Conservation (phyloP, 2,329 filamentous ascomycete species). For the Alternaria tenuissima region DNA sequence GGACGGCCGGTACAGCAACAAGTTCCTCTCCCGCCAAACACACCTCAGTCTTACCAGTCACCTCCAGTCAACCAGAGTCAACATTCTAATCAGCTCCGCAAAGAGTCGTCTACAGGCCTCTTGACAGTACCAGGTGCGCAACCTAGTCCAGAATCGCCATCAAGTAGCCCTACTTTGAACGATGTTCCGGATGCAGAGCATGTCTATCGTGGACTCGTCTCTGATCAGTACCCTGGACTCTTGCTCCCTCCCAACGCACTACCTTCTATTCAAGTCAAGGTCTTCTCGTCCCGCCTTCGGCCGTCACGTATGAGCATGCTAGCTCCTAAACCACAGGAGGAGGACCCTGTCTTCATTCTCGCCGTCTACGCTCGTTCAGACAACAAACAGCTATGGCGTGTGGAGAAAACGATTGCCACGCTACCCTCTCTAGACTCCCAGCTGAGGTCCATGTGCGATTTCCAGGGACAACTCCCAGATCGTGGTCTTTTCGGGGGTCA, state of each 20-base stretch:
- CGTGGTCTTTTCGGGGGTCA: conserved; percentile 88
- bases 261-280: conserved; percentile 82
- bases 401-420: conserved; percentile 89
- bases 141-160: conserved; percentile 45
- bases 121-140: conserved; percentile 44
- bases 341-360: conserved; percentile 93
- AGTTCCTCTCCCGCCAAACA: conserved; percentile 75
- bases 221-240: conserved; percentile 86
- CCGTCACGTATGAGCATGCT: conserved; percentile 88
- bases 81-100: conserved; percentile 40
- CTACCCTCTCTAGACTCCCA: conserved; percentile 83
- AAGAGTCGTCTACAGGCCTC: conserved; percentile 34
- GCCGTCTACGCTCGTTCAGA: conserved; percentile 82
- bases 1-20: conserved; percentile 77
- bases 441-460: conserved; percentile 75
- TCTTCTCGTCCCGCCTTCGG: conserved; percentile 93
- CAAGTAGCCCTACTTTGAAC: conserved; percentile 33
- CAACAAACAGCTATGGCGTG: conserved; percentile 83
- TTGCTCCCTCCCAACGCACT: conserved; percentile 88
- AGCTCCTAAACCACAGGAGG: conserved; percentile 80
- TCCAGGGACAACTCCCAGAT: conserved; percentile 82
- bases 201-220: conserved; percentile 80
- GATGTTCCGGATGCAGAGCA: conserved; percentile 51
- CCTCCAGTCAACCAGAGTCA: conserved; percentile 54
- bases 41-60: conserved; percentile 70